These are phyloP conservation scores for Rhizomucor pusillus DNA, from an alignment of 371 early-diverging fungal genomes.

Conservation along the genomic window DNA sequence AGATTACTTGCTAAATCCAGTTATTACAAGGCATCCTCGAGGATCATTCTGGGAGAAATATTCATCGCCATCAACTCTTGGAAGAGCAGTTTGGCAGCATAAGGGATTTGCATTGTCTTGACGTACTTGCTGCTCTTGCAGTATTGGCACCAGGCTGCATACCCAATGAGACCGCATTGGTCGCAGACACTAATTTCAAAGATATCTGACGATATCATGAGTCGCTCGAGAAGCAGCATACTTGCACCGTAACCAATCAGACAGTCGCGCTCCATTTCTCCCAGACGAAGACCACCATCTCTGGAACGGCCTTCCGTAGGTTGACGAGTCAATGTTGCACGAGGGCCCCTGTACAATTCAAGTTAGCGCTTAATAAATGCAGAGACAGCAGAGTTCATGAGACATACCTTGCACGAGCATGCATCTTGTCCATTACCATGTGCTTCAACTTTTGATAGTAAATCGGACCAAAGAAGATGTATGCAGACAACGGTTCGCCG, in stretches of 20 bases:
- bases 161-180: slow-evolving; percentile 92
- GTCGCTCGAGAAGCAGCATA: slow-evolving; percentile 90
- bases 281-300: slow-evolving; percentile 97
- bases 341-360: slow-evolving; percentile 78
- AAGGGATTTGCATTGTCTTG: slow-evolving; percentile 93
- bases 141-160: slow-evolving; percentile 94
- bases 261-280: slow-evolving; percentile 99
- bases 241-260: slow-evolving; percentile 98
- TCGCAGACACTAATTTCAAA: slow-evolving; percentile 94
- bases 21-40: slow-evolving; percentile 45
- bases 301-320: slow-evolving; percentile 99
- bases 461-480: slow-evolving; percentile 98
- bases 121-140: slow-evolving; percentile 89
- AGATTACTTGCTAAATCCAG: too few species aligned
- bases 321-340: slow-evolving; percentile 94
- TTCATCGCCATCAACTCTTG: slow-evolving; percentile 98
- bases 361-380: not conserved
- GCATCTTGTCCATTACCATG: slow-evolving; percentile 99
- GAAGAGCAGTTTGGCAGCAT: slow-evolving; percentile 95
- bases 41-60: slow-evolving; percentile 76
- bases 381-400: not conserved
- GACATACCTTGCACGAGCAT: slow-evolving; percentile 87
- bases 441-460: slow-evolving; percentile 99
- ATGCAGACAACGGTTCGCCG: slow-evolving; percentile 92
- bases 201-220: slow-evolving; percentile 94